Conservation (phyloP, 2,329 filamentous ascomycete species). For the Mariannaea elegans region DNA sequence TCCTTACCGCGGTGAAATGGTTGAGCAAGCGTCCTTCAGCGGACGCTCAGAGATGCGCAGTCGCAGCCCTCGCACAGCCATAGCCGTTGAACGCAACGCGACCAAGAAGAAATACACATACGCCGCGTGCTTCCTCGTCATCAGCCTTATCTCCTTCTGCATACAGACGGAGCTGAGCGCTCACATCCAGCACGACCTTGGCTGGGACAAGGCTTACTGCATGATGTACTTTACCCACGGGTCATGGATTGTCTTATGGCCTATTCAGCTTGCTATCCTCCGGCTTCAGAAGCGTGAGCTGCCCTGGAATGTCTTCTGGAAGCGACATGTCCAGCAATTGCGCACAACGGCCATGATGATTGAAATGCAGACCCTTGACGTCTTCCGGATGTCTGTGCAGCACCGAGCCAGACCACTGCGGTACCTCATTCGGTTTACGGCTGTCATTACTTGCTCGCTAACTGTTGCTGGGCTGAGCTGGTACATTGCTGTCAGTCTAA, state of each 20-base stretch:
- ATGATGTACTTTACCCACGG: slow-evolving; percentile 99
- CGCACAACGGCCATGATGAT: slow-evolving; percentile 79
- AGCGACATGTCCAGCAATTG: slow-evolving; percentile 62
- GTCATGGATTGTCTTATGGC: slow-evolving; percentile 92
- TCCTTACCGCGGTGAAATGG: slow-evolving; percentile 40
- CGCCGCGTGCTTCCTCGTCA: slow-evolving; percentile 81
- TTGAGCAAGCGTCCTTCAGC: slow-evolving; percentile 41
- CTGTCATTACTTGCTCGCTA: slow-evolving; percentile 83
- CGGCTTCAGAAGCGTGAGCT: slow-evolving; percentile 80
- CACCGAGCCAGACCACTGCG: slow-evolving; percentile 55
- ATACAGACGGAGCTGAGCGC: slow-evolving; percentile 95
- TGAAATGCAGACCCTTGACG: slow-evolving; percentile 77
- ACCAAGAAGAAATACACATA: slow-evolving; percentile 87
- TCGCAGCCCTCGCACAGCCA: slow-evolving; percentile 69
- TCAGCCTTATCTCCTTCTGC: slow-evolving; percentile 88
- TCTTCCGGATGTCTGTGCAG: slow-evolving; percentile 55
- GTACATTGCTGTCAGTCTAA: slow-evolving; percentile 95
- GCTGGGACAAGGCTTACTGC: slow-evolving; percentile 99
- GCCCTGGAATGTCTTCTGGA: slow-evolving; percentile 89
- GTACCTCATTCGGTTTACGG: slow-evolving; percentile 83
- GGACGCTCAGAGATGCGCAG: slow-evolving; percentile 76
- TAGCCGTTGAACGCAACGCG: slow-evolving; percentile 45
- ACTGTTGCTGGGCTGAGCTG: slow-evolving; percentile 92
- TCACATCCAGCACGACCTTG: slow-evolving; percentile 90
- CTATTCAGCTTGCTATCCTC: slow-evolving; percentile 80